phyloP scores from a whole-genome alignment of 2,329 filamentous ascomycete species.

The Penicillium olsonii region DNA sequence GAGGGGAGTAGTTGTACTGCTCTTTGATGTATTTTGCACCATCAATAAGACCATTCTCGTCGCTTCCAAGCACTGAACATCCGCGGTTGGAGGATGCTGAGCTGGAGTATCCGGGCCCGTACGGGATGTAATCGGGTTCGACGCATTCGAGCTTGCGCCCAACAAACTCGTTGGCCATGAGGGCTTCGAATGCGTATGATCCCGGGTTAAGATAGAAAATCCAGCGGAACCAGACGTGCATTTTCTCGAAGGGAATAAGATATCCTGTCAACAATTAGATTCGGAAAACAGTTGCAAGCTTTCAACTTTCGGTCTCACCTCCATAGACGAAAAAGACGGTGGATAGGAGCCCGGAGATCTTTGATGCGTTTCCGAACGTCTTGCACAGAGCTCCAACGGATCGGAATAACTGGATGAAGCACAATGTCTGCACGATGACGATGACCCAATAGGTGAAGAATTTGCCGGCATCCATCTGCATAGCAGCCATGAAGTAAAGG shows the following conservation, averaged over 20 bases:
- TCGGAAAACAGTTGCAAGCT: neutral
- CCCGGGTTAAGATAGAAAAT: constrained; percentile 65
- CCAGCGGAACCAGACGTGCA: constrained; percentile 65
- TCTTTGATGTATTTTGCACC: constrained; percentile 57
- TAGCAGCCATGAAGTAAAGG: constrained; percentile 60
- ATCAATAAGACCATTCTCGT: constrained; percentile 39
- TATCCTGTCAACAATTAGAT: constrained; percentile 46
- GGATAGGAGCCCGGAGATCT: constrained; percentile 46
- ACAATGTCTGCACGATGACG: constrained; percentile 52
- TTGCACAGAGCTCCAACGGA: constrained; percentile 49
- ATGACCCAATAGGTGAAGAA: constrained; percentile 62
- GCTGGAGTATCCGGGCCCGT: constrained; percentile 42
- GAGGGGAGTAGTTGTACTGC: constrained; percentile 55
- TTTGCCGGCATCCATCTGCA: constrained; percentile 56
- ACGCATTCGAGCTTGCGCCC: constrained; percentile 55
- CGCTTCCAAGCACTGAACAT: constrained; percentile 34
- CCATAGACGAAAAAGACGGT: constrained; percentile 56
- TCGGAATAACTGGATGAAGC: constrained; percentile 55
- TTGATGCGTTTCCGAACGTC: constrained; percentile 48
- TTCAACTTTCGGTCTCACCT: constrained; percentile 18
- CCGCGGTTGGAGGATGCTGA: constrained; percentile 27
- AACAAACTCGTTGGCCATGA: constrained; percentile 71
- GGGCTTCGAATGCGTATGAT: constrained; percentile 66
- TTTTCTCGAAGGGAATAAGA: constrained; percentile 59
- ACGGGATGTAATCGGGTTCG: constrained; percentile 51